Evolutionary conservation across 257 asterid genomes (phyloP).

Genomic region (Gentiana dahurica): DNA sequence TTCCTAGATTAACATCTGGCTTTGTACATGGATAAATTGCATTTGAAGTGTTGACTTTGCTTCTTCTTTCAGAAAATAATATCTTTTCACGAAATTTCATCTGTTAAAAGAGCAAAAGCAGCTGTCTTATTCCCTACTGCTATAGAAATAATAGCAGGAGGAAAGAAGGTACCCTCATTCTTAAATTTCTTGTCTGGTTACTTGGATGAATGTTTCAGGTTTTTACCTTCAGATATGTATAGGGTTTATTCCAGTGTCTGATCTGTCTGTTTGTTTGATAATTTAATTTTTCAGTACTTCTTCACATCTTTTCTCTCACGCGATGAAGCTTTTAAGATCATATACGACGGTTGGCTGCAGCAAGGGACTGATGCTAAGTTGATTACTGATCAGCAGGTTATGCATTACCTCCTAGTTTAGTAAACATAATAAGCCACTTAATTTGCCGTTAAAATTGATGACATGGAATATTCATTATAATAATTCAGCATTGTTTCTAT

Average conservation of each 20-base stretch:
- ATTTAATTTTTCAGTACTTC: constrained; percentile 44
- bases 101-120: constrained; percentile 78
- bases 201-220: too few relatives aligned
- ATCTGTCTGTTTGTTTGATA: too few relatives aligned
- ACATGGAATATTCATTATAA: too few relatives aligned
- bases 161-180: constrained; percentile 52
- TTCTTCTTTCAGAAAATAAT: constrained; percentile 53
- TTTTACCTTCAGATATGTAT: too few relatives aligned
- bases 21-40: background rate
- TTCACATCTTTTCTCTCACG: constrained; percentile 95
- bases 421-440: too few relatives aligned
- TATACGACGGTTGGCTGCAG: constrained; percentile 77
- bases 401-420: constrained; percentile 1
- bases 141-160: constrained; percentile 80
- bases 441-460: too few relatives aligned
- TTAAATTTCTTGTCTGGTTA: too few relatives aligned
- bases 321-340: constrained; percentile 95
- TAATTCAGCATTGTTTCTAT: too few relatives aligned
- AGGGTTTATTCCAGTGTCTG: too few relatives aligned
- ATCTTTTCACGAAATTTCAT: constrained; percentile 66
- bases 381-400: constrained; percentile 55
- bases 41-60: constrained; percentile 8
- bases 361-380: constrained; percentile 36
- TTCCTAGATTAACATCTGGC: background rate
- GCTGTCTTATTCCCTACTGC: constrained; percentile 95